phyloP scores from a whole-genome alignment of 164 flowering plant genomes.

The Protea cynaroides region DNA sequence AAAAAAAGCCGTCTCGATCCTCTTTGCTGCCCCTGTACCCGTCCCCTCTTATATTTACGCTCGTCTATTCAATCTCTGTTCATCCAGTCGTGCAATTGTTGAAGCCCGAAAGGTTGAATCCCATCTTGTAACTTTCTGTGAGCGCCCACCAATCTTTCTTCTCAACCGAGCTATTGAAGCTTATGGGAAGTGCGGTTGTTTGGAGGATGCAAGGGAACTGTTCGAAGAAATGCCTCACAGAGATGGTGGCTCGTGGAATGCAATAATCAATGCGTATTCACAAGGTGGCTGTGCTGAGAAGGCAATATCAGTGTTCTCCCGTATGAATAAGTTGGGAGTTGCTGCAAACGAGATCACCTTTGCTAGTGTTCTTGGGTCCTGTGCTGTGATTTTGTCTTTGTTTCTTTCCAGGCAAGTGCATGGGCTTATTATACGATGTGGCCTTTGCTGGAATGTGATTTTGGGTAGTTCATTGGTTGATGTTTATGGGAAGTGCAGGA shows the following conservation, averaged over 20 bases:
- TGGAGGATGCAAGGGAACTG: slow-evolving; percentile 48
- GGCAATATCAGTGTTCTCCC: slow-evolving; percentile 27
- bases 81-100: slow-evolving; percentile 24
- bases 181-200: slow-evolving; percentile 48
- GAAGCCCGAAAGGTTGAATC: slow-evolving; percentile 44
- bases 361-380: slow-evolving; percentile 50
- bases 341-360: slow-evolving; percentile 42
- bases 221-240: slow-evolving; percentile 56
- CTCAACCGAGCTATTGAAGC: slow-evolving; percentile 53
- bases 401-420: slow-evolving; percentile 37
- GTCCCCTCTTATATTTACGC: slow-evolving; percentile 30
- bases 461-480: slow-evolving; percentile 57
- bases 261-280: slow-evolving; percentile 46
- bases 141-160: slow-evolving; percentile 27
- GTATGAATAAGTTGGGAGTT: slow-evolving; percentile 35
- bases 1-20: slow-evolving; percentile 33
- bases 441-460: slow-evolving; percentile 47
- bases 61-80: slow-evolving; percentile 36
- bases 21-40: slow-evolving; percentile 29
- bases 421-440: slow-evolving; percentile 39
- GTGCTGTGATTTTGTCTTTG: slow-evolving; percentile 31
- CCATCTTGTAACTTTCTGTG: slow-evolving; percentile 27
- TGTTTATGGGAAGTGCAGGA: slow-evolving; percentile 58
- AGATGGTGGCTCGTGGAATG: slow-evolving; percentile 70
- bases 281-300: slow-evolving; percentile 28